These are phyloP conservation scores for Leucosporidium creatinivorum DNA, from an alignment of 768 basidiomycete species.

Conservation along the genomic window DNA sequence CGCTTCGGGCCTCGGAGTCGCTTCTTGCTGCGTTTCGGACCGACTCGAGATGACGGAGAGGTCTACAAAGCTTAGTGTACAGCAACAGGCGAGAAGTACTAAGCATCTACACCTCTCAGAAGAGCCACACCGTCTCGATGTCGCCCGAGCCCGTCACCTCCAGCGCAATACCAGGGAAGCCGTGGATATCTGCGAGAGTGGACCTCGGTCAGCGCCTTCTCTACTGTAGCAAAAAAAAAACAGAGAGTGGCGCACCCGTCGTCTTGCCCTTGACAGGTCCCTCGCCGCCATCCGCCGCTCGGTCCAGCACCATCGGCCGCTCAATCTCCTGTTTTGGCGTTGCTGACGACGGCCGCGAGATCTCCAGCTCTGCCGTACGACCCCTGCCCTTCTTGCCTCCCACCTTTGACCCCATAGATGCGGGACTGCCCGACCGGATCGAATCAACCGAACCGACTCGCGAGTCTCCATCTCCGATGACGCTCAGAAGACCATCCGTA, in stretches of 20 bases:
- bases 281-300: slow-evolving; percentile 10
- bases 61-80: no score
- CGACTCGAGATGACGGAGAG: no score
- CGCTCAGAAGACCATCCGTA: no score
- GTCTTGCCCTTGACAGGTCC: slow-evolving; percentile 13
- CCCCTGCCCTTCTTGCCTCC: slow-evolving; percentile 7
- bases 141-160: slow-evolving; percentile 23
- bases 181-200: slow-evolving; percentile 20
- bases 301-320: slow-evolving; percentile 28
- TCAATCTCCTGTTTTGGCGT: background rate
- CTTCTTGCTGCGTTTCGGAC: no score
- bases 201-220: background rate
- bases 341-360: no score
- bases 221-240: no score
- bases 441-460: background rate
- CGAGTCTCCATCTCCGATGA: no score
- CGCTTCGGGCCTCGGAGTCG: no score
- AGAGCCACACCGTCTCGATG: slow-evolving; percentile 31
- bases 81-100: no score
- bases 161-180: slow-evolving; percentile 25
- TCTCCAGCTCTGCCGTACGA: background rate
- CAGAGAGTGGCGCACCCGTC: slow-evolving; percentile 15
- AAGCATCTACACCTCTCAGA: background rate
- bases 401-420: background rate
- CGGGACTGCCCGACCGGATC: background rate